A percentile compares a stretch with the other conserved stretches of the same genome.
Conservation (phyloP, 441 rosid species). For the Adansonia madagascariensis region DNA sequence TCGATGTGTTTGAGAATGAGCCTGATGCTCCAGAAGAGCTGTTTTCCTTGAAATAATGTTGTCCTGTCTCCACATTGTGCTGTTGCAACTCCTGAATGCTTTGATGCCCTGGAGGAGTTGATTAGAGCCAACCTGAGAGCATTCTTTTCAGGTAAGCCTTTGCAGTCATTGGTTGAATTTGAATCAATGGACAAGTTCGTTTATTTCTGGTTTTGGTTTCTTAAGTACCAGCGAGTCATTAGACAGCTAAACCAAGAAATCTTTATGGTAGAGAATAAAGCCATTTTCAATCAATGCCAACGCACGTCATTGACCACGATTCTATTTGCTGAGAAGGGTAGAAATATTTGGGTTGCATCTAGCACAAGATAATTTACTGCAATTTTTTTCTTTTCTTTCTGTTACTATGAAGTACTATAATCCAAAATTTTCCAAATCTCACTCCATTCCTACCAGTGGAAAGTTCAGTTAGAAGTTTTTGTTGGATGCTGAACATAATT, state of each 20-base stretch:
- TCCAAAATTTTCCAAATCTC: too few species aligned
- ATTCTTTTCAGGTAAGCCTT: constrained; percentile 33
- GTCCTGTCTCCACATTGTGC: constrained; percentile 44
- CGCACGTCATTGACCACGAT: too few species aligned
- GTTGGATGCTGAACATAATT: neutral
- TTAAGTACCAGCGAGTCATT: neutral
- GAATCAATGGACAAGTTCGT: neutral
- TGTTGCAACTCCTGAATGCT: constrained; percentile 34
- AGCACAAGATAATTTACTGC: too few species aligned
- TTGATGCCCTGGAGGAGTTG: constrained; percentile 33
- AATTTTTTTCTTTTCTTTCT: too few species aligned
- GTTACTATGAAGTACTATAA: too few species aligned
- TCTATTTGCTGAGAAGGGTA: too few species aligned
- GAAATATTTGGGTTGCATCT: too few species aligned
- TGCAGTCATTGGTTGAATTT: constrained; percentile 24
- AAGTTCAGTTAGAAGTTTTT: neutral
- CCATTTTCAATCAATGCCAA: neutral
- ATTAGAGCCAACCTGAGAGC: constrained; percentile 34
- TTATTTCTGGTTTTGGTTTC: neutral
- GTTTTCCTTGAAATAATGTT: constrained; percentile 34
- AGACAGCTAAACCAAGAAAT: neutral
- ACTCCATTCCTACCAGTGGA: too few species aligned
- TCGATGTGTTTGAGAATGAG: constrained; percentile 45
- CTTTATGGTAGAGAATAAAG: too few species aligned
- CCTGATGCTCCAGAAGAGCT: constrained; percentile 41